Evolutionary conservation across 805 yeast genomes (phyloP).

Genomic region (Myxozyma vanderwaltii): DNA sequence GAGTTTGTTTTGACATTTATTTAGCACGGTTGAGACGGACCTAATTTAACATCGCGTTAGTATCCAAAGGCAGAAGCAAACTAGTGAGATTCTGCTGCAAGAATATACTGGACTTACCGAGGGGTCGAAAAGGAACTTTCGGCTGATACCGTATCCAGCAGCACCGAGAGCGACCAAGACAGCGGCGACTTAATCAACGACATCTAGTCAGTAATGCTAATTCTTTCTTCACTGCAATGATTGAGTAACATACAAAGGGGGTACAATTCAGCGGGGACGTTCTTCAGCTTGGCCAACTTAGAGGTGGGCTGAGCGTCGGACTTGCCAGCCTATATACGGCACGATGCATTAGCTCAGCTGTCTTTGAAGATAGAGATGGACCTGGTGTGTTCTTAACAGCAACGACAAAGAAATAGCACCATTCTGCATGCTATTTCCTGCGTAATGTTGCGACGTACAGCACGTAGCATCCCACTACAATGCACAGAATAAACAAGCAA

Average conservation of each 20-base stretch:
- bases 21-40: constrained; percentile 25
- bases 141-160: constrained; percentile 21
- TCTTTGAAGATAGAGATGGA: too few species aligned
- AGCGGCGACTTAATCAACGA: not conserved
- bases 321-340: constrained; percentile 19
- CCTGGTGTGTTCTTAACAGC: too few species aligned
- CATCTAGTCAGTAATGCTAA: too few species aligned
- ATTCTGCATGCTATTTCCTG: too few species aligned
- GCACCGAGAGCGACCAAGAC: constrained; percentile 20
- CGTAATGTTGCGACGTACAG: too few species aligned
- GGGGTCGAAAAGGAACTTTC: constrained; percentile 28
- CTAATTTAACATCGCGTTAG: not conserved
- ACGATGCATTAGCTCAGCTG: too few species aligned
- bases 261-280: constrained; percentile 40
- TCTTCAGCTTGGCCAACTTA: constrained; percentile 29
- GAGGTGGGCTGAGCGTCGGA: constrained; percentile 23
- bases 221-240: not conserved
- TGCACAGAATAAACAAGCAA: not conserved
- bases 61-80: not conserved
- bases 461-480: too few species aligned
- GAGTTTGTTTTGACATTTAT: not conserved
- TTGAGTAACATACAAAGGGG: constrained; percentile 33
- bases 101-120: constrained; percentile 8
- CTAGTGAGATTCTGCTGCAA: not conserved
- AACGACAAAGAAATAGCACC: not conserved